Evolutionary conservation across 306 rosid species (phyloP).

Genomic region (Quercus ilex): DNA sequence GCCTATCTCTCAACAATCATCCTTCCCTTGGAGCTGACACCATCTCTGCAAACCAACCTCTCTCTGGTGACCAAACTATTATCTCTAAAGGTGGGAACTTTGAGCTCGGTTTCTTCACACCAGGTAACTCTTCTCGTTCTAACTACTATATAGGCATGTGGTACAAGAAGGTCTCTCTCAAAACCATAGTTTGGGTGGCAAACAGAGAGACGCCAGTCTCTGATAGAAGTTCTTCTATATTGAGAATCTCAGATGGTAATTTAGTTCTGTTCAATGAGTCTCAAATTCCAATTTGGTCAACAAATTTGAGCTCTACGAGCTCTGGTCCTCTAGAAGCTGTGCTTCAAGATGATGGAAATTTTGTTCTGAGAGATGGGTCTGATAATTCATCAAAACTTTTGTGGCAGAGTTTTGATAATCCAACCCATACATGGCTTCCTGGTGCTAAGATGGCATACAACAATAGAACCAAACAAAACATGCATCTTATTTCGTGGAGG

Average conservation of each 20-base stretch:
- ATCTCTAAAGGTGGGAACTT: conserved; percentile 41
- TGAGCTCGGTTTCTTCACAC: conserved; percentile 52
- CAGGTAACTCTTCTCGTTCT: conserved; percentile 36
- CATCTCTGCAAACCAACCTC: conserved; percentile 47
- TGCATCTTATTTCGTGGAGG: conserved; percentile 62
- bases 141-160: conserved; percentile 64
- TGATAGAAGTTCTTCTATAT: conserved; percentile 34
- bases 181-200: conserved; percentile 60
- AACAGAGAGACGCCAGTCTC: conserved; percentile 53
- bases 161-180: conserved; percentile 32
- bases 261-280: conserved; percentile 42
- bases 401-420: conserved; percentile 70
- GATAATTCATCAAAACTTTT: conserved; percentile 3
- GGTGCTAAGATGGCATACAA: conserved; percentile 39
- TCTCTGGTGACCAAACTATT: conserved; percentile 58
- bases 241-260: conserved; percentile 37
- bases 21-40: conserved; percentile 34
- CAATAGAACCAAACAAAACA: conserved; percentile 36
- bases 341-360: conserved; percentile 37
- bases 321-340: conserved; percentile 28
- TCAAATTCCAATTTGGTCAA: conserved; percentile 53
- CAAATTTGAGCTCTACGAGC: conserved; percentile 35
- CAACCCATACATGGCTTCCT: conserved; percentile 55
- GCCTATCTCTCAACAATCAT: conserved; percentile 12
- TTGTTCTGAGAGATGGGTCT: conserved; percentile 32